Percentiles rank a stretch among this genome's conserved stretches.
Conservation (phyloP, 345 rosid species). For the Gossypium bickii region DNA sequence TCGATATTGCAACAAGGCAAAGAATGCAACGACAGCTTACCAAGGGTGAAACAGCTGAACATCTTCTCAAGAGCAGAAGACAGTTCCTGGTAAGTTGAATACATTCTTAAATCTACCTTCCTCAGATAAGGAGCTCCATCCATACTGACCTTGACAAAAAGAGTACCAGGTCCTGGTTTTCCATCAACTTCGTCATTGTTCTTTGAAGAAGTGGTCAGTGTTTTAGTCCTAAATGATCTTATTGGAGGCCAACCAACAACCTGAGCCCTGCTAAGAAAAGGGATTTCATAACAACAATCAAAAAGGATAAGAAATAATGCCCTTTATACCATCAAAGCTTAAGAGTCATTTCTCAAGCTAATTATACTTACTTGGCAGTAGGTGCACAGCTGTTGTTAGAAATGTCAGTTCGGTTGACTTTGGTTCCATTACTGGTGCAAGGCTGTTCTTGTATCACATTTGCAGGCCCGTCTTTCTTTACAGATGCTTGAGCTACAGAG, state of each 20-base stretch:
- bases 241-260: constrained; percentile 98
- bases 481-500: constrained; percentile 33
- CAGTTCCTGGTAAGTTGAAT: constrained; percentile 55
- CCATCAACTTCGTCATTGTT: constrained; percentile 87
- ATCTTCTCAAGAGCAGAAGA: constrained; percentile 89
- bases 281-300: neutral
- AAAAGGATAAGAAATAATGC: neutral
- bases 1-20: neutral
- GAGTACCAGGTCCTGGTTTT: constrained; percentile 52
- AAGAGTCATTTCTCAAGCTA: neutral
- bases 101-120: constrained; percentile 76
- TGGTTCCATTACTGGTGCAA: constrained; percentile 21
- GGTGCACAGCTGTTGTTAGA: constrained; percentile 51
- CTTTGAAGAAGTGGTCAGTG: constrained; percentile 63
- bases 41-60: constrained; percentile 87
- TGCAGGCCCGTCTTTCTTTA: constrained; percentile 42
- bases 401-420: constrained; percentile 23
- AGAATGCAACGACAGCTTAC: constrained; percentile 37
- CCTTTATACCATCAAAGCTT: neutral
- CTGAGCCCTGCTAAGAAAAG: constrained; percentile 57
- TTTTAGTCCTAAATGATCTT: constrained; percentile 71
- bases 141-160: constrained; percentile 85
- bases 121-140: constrained; percentile 91
- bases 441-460: constrained; percentile 37
- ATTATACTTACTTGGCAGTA: constrained; percentile 64